A percentile compares a stretch with the other conserved stretches of the same genome.
Evolutionary conservation across 2,329 filamentous ascomycete genomes (phyloP).

Genomic region (Ophiosphaerella narmari): DNA sequence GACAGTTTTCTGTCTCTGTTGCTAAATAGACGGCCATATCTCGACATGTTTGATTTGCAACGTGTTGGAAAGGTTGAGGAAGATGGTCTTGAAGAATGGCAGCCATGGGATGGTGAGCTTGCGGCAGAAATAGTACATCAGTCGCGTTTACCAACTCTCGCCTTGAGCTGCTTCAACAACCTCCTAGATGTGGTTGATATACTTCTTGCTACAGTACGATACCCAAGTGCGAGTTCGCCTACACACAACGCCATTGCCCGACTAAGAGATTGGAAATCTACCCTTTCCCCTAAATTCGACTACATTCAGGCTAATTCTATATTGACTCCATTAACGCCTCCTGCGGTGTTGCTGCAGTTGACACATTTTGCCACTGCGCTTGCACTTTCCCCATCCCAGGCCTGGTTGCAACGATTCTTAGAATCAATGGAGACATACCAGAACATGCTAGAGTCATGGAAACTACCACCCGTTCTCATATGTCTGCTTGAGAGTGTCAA

Average conservation of each 20-base stretch:
- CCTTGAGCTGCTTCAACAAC: constrained; percentile 59
- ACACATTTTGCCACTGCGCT: constrained; percentile 29
- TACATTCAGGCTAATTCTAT: constrained; percentile 25
- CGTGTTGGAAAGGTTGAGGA: constrained; percentile 59
- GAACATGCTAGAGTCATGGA: constrained; percentile 25
- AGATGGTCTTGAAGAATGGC: constrained; percentile 74
- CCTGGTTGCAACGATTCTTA: constrained; percentile 21
- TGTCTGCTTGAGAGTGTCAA: constrained; percentile 27
- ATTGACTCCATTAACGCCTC: constrained; percentile 25
- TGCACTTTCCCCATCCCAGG: constrained; percentile 23
- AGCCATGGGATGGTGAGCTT: constrained; percentile 66
- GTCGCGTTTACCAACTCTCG: constrained; percentile 42
- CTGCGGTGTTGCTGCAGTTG: constrained; percentile 33
- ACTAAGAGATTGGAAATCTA: constrained; percentile 46
- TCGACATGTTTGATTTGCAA: constrained; percentile 54
- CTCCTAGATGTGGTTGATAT: constrained; percentile 46
- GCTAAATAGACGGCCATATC: constrained; percentile 55
- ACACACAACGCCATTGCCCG: constrained; percentile 25
- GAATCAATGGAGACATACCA: constrained; percentile 26
- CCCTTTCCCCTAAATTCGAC: constrained; percentile 28
- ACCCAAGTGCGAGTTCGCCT: constrained; percentile 29
- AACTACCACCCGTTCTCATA: constrained; percentile 29
- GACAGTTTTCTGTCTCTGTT: constrained; percentile 62
- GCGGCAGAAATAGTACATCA: constrained; percentile 27
- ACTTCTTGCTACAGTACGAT: constrained; percentile 14